Conservation (phyloP, 805 yeast species). For the Wickerhamomyces xylosicus region DNA sequence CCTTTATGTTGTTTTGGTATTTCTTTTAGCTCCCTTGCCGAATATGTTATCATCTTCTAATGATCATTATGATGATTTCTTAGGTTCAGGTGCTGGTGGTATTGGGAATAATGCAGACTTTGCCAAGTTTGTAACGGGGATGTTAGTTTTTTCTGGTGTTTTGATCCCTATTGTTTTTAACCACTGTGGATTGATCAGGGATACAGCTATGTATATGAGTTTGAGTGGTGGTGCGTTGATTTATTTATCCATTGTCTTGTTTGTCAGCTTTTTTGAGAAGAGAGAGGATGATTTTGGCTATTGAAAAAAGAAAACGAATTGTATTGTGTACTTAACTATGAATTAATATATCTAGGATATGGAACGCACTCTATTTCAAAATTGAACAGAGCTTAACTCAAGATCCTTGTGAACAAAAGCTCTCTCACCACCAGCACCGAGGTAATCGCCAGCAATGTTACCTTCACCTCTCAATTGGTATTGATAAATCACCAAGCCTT, state of each 20-base stretch:
- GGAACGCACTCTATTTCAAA: too few species aligned
- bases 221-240: constrained; percentile 77
- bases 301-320: too few species aligned
- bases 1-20: constrained; percentile 55
- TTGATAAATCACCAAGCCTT: constrained; percentile 93
- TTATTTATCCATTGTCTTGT: constrained; percentile 73
- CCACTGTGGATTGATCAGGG: constrained; percentile 65
- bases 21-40: constrained; percentile 64
- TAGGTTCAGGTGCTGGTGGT: constrained; percentile 13
- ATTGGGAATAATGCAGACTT: constrained; percentile 47
- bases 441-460: constrained; percentile 83
- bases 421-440: constrained; percentile 85
- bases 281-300: constrained; percentile 26
- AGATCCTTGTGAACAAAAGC: constrained; percentile 67
- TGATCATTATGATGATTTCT: background rate
- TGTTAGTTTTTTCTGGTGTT: constrained; percentile 66
- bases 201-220: constrained; percentile 66
- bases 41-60: constrained; percentile 38
- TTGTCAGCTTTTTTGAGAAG: constrained; percentile 62
- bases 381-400: constrained; percentile 16
- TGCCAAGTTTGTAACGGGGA: constrained; percentile 72
- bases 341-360: too few species aligned
- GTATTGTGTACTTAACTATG: too few species aligned
- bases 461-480: constrained; percentile 90
- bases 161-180: constrained; percentile 66